A percentile compares a stretch with the other conserved stretches of the same genome.
These are phyloP conservation scores for Golovinomyces cichoracearum DNA, from an alignment of 2,329 filamentous ascomycete genomes.

Conservation along the genomic window DNA sequence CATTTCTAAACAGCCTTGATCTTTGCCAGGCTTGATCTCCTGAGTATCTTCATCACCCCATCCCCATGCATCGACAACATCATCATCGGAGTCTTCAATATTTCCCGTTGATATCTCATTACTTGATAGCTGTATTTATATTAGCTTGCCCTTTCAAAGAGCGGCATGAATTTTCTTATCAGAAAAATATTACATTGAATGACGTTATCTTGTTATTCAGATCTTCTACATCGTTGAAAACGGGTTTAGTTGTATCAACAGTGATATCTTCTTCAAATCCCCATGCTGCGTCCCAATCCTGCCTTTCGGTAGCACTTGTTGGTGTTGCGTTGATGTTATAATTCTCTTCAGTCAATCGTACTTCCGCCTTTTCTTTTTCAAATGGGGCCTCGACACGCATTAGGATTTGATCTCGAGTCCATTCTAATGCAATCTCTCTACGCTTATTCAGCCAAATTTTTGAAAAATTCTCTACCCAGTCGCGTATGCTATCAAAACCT, in stretches of 20 bases:
- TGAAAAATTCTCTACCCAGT: constrained; percentile 61
- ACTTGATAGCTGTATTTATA: too few species aligned
- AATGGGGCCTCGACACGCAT: constrained; percentile 32
- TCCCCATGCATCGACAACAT: constrained; percentile 36
- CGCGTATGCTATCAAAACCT: constrained; percentile 31
- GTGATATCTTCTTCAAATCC: constrained; percentile 31
- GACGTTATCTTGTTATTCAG: too few species aligned
- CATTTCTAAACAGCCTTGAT: neutral
- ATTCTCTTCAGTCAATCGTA: constrained; percentile 26
- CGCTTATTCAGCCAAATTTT: constrained; percentile 68
- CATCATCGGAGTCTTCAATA: constrained; percentile 15
- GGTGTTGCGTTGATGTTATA: neutral
- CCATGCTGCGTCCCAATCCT: constrained; percentile 63
- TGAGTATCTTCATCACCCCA: constrained; percentile 46
- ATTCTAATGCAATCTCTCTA: constrained; percentile 51
- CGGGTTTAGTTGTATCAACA: neutral
- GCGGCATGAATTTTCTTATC: too few species aligned
- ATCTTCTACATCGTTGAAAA: neutral
- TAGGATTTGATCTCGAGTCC: constrained; percentile 44
- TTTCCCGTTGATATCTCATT: neutral
- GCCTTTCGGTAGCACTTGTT: constrained; percentile 27
- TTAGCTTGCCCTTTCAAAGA: too few species aligned
- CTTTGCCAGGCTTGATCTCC: constrained; percentile 1
- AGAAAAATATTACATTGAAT: too few species aligned
- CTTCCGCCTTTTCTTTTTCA: constrained; percentile 62